Conservation (phyloP, 331 rosid species). For the Dryas integrifolia region DNA sequence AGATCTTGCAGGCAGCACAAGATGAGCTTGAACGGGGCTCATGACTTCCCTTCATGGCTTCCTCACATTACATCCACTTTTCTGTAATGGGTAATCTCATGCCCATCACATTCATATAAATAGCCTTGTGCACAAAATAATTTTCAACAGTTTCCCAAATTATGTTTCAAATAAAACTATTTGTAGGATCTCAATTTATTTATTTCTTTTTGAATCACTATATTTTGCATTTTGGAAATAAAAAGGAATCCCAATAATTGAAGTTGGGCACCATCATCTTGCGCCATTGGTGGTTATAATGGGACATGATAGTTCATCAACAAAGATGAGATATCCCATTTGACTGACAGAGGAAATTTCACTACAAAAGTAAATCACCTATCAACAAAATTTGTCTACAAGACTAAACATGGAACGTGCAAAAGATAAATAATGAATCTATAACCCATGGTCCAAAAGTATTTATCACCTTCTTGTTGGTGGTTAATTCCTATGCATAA, state of each 20-base stretch:
- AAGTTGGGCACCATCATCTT: conserved; percentile 12
- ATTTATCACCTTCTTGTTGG: neutral
- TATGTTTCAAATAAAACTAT: neutral
- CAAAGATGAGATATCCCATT: conserved; percentile 10
- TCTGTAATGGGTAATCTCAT: neutral
- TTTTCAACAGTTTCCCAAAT: neutral
- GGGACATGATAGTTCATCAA: conserved; percentile 25
- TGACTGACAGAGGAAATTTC: conserved; percentile 10
- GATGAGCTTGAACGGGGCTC: conserved; percentile 84
- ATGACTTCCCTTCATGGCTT: conserved; percentile 54
- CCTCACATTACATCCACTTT: conserved; percentile 21
- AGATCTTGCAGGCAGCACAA: conserved; percentile 87
- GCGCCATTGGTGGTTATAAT: conserved; percentile 18
- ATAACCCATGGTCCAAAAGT: neutral
- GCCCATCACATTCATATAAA: conserved; percentile 9
- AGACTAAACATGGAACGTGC: conserved; percentile 9
- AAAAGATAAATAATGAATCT: conserved; percentile 12
- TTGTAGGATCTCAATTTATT: neutral
- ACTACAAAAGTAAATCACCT: conserved; percentile 2
- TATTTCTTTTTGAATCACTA: neutral
- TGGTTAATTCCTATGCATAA: neutral
- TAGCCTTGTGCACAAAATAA: neutral
- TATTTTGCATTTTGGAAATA: neutral
- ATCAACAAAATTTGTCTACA: conserved; percentile 17
- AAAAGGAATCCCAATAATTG: conserved; percentile 15